A percentile compares a stretch with the other conserved stretches of the same genome.
Evolutionary conservation across 179 eudicot genomes (phyloP).

Genomic region (Spergularia azorica): DNA sequence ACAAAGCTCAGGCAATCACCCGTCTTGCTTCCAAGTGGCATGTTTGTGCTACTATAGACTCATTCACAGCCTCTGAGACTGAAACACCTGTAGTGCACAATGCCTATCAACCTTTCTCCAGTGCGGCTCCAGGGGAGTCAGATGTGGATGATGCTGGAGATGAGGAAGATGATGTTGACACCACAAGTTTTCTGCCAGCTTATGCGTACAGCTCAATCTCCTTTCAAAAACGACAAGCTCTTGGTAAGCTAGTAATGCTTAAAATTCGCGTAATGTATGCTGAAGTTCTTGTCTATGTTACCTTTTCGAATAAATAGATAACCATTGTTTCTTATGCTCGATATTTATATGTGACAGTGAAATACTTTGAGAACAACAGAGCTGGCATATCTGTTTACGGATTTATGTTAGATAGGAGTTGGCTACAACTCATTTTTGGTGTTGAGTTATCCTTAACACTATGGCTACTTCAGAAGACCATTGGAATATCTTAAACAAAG

Average conservation of each 20-base stretch:
- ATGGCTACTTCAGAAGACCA: slow-evolving; percentile 87
- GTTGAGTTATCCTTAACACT: slow-evolving; percentile 81
- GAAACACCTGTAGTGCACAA: slow-evolving; percentile 46
- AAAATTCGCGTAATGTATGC: neutral
- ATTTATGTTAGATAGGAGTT: slow-evolving; percentile 78
- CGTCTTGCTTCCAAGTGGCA: slow-evolving; percentile 93
- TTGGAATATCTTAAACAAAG: slow-evolving; percentile 48
- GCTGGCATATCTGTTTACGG: slow-evolving; percentile 91
- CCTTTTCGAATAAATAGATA: too few relatives aligned
- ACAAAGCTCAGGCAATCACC: slow-evolving; percentile 86
- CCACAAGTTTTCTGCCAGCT: slow-evolving; percentile 61
- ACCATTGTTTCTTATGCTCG: neutral
- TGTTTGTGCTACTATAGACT: slow-evolving; percentile 79
- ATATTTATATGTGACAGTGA: slow-evolving; percentile 43
- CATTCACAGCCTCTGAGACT: slow-evolving; percentile 49
- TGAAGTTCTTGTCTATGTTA: neutral
- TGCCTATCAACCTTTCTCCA: slow-evolving; percentile 33
- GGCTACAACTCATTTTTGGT: slow-evolving; percentile 81
- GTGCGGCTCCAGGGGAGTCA: slow-evolving; percentile 31
- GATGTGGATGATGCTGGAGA: slow-evolving; percentile 69
- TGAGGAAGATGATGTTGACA: slow-evolving; percentile 86
- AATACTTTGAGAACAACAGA: slow-evolving; percentile 88
- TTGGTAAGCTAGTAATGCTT: slow-evolving; percentile 49
- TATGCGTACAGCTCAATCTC: slow-evolving; percentile 74
- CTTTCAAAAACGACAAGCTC: slow-evolving; percentile 89